A percentile compares a stretch with the other conserved stretches of the same genome.
Evolutionary conservation across 2,329 filamentous ascomycete species (phyloP).

Genomic region (Fusarium lyarnte): DNA sequence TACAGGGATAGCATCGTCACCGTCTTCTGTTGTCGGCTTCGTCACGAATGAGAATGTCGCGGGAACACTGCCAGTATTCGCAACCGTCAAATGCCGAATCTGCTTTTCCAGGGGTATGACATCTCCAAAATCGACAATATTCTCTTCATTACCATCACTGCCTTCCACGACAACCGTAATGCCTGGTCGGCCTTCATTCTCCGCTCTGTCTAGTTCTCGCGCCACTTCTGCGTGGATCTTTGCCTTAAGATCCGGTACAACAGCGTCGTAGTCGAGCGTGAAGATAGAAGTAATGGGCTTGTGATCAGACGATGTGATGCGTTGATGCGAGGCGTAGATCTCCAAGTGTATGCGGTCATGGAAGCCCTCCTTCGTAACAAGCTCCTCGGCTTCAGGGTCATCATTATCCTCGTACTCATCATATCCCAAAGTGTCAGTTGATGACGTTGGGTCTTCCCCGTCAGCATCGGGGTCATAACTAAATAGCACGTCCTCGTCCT

Average conservation of each 20-base stretch:
- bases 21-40: slow-evolving; percentile 64
- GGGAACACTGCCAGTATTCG: slow-evolving; percentile 87
- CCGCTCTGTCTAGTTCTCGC: slow-evolving; percentile 85
- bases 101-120: slow-evolving; percentile 75
- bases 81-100: slow-evolving; percentile 78
- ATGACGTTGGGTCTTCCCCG: slow-evolving; percentile 53
- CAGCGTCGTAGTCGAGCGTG: slow-evolving; percentile 83
- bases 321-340: slow-evolving; percentile 87
- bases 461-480: slow-evolving; percentile 90
- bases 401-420: slow-evolving; percentile 65
- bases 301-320: slow-evolving; percentile 92
- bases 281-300: slow-evolving; percentile 91
- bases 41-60: slow-evolving; percentile 85
- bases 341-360: slow-evolving; percentile 65
- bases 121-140: slow-evolving; percentile 79
- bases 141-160: slow-evolving; percentile 54
- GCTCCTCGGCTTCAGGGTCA: slow-evolving; percentile 56
- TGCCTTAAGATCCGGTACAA: slow-evolving; percentile 85
- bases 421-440: slow-evolving; percentile 60
- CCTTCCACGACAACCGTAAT: slow-evolving; percentile 84
- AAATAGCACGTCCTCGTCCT: slow-evolving; percentile 86
- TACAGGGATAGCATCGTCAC: slow-evolving; percentile 54
- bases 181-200: slow-evolving; percentile 87
- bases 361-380: slow-evolving; percentile 67
- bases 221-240: slow-evolving; percentile 88